Evolutionary conservation across 2,329 filamentous ascomycete genomes (phyloP).

Genomic region (Clonostachys rhizophaga): DNA sequence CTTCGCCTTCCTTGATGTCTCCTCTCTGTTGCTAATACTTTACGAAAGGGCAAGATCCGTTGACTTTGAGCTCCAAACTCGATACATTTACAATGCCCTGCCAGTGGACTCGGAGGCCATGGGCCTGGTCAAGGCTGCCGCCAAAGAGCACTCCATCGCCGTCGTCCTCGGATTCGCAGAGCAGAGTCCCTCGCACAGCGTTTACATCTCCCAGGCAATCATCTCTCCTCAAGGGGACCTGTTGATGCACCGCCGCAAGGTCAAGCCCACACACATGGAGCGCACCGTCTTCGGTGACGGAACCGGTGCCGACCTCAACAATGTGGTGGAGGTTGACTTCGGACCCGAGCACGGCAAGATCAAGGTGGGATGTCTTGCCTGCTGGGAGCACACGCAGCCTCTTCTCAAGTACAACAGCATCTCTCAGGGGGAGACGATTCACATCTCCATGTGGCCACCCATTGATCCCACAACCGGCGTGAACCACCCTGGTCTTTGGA

Average conservation of each 20-base stretch:
- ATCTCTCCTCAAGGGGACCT: slow-evolving; percentile 34
- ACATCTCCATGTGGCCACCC: slow-evolving; percentile 42
- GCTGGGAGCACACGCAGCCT: slow-evolving; percentile 47
- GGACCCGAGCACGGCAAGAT: slow-evolving; percentile 17
- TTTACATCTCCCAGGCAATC: slow-evolving; percentile 41
- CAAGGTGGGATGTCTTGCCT: slow-evolving; percentile 37
- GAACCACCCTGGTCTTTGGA: slow-evolving; percentile 15
- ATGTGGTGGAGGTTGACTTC: slow-evolving; percentile 29
- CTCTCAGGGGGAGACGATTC: slow-evolving; percentile 36
- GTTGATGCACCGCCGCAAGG: slow-evolving; percentile 34
- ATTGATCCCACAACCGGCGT: slow-evolving; percentile 10
- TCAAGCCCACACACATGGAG: slow-evolving; percentile 50
- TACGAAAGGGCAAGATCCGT: slow-evolving; percentile 10
- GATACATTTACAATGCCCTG: slow-evolving; percentile 34
- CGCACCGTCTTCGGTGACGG: slow-evolving; percentile 44
- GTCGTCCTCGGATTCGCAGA: slow-evolving; percentile 39
- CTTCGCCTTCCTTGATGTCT: slow-evolving; percentile 9
- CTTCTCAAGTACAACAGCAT: slow-evolving; percentile 41
- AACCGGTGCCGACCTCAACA: slow-evolving; percentile 25
- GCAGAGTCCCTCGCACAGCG: slow-evolving; percentile 17
- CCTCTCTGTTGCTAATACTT: not conserved
- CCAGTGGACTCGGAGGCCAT: slow-evolving; percentile 32
- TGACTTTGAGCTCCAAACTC: slow-evolving; percentile 12
- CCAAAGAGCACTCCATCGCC: slow-evolving; percentile 27
- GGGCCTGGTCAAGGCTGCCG: slow-evolving; percentile 22